Evolutionary conservation across 2,329 filamentous ascomycete genomes (phyloP).

Genomic region (Hymenoscyphus fraxineus): DNA sequence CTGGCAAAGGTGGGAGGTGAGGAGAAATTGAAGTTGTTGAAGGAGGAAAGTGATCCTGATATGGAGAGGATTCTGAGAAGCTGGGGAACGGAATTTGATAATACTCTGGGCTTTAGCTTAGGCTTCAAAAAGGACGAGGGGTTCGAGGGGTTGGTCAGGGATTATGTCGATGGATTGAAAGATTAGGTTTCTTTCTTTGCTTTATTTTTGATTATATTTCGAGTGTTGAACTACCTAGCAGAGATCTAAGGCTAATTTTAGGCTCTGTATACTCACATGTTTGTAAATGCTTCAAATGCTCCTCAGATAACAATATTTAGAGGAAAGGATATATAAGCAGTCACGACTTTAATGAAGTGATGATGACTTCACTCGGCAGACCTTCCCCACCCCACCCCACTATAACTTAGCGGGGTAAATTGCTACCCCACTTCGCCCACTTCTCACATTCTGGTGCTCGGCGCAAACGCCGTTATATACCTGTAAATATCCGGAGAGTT

Average conservation of each 20-base stretch:
- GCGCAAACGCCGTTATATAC: background rate
- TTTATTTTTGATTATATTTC: background rate
- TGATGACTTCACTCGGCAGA: constrained; percentile 12
- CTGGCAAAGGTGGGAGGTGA: constrained; percentile 52
- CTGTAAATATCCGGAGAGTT: background rate
- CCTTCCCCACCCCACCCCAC: constrained; percentile 8
- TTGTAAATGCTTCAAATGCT: no score
- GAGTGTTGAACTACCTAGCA: background rate
- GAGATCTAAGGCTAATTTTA: background rate
- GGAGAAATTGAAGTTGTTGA: constrained; percentile 49
- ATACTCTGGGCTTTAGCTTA: constrained; percentile 45
- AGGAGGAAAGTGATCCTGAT: constrained; percentile 51
- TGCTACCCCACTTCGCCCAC: constrained; percentile 1
- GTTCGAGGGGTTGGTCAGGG: constrained; percentile 52
- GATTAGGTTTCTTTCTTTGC: background rate
- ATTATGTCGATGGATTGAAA: constrained; percentile 41
- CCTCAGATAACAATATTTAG: no score
- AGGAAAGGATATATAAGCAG: background rate
- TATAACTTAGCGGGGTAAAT: constrained; percentile 5
- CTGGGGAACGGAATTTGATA: constrained; percentile 57
- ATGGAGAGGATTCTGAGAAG: constrained; percentile 56
- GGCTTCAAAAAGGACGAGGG: constrained; percentile 50
- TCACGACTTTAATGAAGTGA: background rate
- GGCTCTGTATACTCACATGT: no score
- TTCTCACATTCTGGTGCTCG: background rate